A percentile compares a stretch with the other conserved stretches of the same genome.
phyloP scores from a whole-genome alignment of 371 early-diverging fungal species.

The Circinella minor region DNA sequence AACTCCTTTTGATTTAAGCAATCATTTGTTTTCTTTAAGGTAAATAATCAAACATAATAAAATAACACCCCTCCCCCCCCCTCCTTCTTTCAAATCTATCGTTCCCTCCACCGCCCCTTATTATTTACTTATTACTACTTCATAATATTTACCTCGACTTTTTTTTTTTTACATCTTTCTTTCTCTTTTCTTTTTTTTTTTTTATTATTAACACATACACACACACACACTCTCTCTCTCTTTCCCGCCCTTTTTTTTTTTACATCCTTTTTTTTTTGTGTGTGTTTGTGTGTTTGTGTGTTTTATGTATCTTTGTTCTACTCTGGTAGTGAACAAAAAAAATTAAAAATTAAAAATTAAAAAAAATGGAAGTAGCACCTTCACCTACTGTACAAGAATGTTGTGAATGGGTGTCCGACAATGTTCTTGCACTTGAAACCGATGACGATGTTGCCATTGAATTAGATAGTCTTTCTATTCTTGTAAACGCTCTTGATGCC shows the following conservation, averaged over 20 bases:
- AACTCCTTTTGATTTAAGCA: too few relatives aligned
- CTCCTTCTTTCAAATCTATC: too few relatives aligned
- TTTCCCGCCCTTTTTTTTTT: not conserved
- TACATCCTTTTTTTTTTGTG: not conserved
- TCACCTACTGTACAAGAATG: constrained; percentile 29
- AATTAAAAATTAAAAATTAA: not conserved
- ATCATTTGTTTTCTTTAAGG: too few relatives aligned
- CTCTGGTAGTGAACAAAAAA: constrained; percentile 1
- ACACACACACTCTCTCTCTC: not conserved
- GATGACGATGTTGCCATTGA: constrained; percentile 19
- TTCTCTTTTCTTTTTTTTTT: not conserved
- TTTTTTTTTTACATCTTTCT: not conserved
- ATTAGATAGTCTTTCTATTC: constrained; percentile 24
- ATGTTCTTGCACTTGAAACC: not conserved
- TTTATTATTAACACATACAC: not conserved
- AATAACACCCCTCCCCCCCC: too few relatives aligned
- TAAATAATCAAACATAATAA: too few relatives aligned
- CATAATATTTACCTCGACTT: too few relatives aligned
- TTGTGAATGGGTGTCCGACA: constrained; percentile 23
- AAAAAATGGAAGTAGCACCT: constrained; percentile 11
- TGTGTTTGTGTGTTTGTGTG: not conserved
- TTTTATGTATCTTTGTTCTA: not conserved
- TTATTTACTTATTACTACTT: too few relatives aligned
- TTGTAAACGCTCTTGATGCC: constrained; percentile 26
- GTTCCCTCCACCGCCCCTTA: too few relatives aligned